Evolutionary conservation across 1,284 basidiomycete species (phyloP).

Genomic region (Ceratobasidium sp.): DNA sequence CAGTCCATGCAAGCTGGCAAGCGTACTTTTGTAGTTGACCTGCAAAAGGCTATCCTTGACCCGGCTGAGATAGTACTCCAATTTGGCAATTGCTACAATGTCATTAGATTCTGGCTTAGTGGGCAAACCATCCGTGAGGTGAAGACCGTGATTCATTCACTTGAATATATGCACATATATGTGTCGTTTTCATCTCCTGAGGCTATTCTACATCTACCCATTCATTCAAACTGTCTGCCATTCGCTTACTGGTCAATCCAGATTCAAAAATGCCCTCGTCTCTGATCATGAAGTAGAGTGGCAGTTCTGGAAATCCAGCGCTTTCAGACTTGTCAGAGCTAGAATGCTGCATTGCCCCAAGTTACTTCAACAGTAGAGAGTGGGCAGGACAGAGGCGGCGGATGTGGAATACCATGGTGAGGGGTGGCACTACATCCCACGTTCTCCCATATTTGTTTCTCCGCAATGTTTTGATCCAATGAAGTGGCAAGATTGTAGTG

Average conservation of each 20-base stretch:
- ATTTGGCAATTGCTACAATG: neutral
- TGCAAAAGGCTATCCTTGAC: too few relatives aligned
- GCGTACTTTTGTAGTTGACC: neutral
- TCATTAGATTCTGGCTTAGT: neutral
- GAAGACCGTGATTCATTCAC: neutral
- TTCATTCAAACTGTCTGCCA: neutral
- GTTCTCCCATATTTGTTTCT: too few relatives aligned
- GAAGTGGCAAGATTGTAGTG: neutral
- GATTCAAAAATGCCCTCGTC: neutral
- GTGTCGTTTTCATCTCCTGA: too few relatives aligned
- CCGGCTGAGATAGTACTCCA: neutral
- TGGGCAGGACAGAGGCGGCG: neutral
- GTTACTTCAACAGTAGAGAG: neutral
- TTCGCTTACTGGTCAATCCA: neutral
- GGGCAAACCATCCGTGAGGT: neutral
- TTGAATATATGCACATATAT: too few relatives aligned
- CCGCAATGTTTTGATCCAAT: slow-evolving; percentile 18
- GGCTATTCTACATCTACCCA: neutral
- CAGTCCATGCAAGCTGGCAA: neutral
- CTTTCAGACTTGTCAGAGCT: neutral
- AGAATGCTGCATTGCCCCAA: neutral
- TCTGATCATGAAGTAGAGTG: neutral
- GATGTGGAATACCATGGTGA: neutral
- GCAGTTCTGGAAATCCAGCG: neutral
- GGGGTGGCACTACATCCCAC: neutral